Evolutionary conservation across 2,329 filamentous ascomycete species (phyloP).

Genomic region (Microsporum ferrugineum): DNA sequence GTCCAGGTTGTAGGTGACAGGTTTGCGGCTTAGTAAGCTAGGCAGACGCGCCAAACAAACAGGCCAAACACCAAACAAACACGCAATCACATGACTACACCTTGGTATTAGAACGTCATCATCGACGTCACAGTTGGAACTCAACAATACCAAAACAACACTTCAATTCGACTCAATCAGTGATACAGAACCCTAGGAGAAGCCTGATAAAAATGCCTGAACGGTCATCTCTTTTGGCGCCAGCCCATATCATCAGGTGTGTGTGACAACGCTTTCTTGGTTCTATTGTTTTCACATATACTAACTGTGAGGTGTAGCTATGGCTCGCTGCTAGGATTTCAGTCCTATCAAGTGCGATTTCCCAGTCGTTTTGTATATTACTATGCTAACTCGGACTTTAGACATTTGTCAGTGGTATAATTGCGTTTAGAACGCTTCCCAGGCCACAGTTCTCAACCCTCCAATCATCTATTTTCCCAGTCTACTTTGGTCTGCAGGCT

Average conservation of each 20-base stretch:
- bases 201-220: conserved; percentile 8
- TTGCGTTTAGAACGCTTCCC: conserved; percentile 65
- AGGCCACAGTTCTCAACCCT: conserved; percentile 70
- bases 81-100: conserved; percentile 30
- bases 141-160: not conserved
- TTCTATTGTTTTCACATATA: not conserved
- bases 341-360: conserved; percentile 63
- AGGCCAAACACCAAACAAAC: conserved; percentile 19
- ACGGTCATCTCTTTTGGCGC: conserved; percentile 7
- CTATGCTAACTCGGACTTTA: conserved; percentile 23
- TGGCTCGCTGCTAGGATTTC: conserved; percentile 73
- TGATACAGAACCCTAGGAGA: not conserved
- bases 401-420: conserved; percentile 63
- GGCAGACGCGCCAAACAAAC: conserved; percentile 35
- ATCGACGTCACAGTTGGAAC: not conserved
- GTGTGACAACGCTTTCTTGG: not conserved
- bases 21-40: conserved; percentile 13
- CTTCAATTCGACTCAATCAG: not conserved
- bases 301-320: conserved; percentile 46
- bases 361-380: not conserved
- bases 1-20: not conserved
- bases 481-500: conserved; percentile 81
- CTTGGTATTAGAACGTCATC: not conserved
- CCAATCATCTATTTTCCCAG: conserved; percentile 63
- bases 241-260: conserved; percentile 17